Conservation (phyloP, 2,329 filamentous ascomycete species). For the Botrytis squamosa region DNA sequence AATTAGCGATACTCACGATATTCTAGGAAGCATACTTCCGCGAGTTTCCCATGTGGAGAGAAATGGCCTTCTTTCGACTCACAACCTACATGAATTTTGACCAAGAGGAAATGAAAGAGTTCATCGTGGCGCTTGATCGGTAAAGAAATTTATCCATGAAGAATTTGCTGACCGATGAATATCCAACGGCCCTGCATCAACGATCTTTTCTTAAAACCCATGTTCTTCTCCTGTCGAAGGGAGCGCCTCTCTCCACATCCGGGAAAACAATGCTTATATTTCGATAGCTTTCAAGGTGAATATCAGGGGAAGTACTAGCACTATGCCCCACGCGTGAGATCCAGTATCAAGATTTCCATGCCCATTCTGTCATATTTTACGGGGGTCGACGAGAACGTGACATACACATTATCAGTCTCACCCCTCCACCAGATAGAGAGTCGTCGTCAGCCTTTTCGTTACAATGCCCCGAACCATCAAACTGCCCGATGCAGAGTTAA, state of each 20-base stretch:
- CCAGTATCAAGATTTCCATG: background rate
- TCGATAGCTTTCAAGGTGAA: background rate
- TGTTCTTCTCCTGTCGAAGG: background rate
- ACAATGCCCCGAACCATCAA: background rate
- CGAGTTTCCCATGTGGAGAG: background rate
- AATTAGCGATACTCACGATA: background rate
- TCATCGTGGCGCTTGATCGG: background rate
- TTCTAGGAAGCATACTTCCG: background rate
- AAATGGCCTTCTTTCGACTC: background rate
- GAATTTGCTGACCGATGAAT: background rate
- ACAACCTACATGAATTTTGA: background rate
- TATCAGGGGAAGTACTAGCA: background rate
- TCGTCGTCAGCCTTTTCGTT: conserved; percentile 11
- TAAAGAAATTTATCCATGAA: background rate
- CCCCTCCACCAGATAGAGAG: conserved; percentile 6
- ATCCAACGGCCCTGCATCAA: background rate
- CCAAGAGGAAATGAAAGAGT: background rate
- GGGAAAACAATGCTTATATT: background rate
- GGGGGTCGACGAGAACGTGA: background rate
- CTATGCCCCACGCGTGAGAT: background rate
- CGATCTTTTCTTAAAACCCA: background rate
- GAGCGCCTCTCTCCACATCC: too few relatives aligned
- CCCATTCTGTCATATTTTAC: background rate
- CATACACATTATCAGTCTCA: background rate
- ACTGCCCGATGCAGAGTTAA: background rate